Evolutionary conservation across 1,284 basidiomycete genomes (phyloP), one percentile per base, ranked within the genome.

Genomic region (Anthracocystis setariae): DNA sequence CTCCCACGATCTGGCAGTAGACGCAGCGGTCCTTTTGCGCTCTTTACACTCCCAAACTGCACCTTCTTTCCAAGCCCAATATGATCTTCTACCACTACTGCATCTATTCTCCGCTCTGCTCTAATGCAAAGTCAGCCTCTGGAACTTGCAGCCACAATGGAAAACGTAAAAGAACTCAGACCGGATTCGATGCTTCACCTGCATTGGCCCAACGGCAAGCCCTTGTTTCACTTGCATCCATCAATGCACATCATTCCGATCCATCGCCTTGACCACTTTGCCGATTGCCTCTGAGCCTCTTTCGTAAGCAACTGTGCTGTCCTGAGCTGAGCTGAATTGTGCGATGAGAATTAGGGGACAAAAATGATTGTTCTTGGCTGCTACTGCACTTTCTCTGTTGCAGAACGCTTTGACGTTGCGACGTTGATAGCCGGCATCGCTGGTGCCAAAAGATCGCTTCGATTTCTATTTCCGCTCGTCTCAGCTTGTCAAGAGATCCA

Each of bases 1-100:
- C 49, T 60, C 57, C 57, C 57, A 60, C 57, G 50, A 52, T 60
- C 50, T 53, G 45, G 50, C 32, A 37, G 29, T 24, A 29, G 12
- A 33, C 46, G 37, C 56, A 40, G 37, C n/a, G 37, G 43, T 35
- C 17, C 32, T 17, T 44, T 7, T 18, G 12, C 51, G 33, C 33
- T 45, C 35, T 53, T 45, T 27, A 15, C 15, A 24, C 23, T 39
- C 23, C 21, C 24, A 40, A 8, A 5, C 24, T 45, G 20, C 5
- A 25, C 25, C 25, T 25, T 44, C 8, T 17, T 37, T 17, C 17
- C 8, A 29, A 29, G 7, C 7, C 29, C 29, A 29, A 12, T 12
- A 29, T 29, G 29, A 5, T 29, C 29, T 29, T 5, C 29, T 29
- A n/a, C n/a, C n/a, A n/a, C n/a, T n/a, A n/a, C n/a, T n/a, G n/a